A percentile compares a stretch with the other conserved stretches of the same genome.
phyloP scores from a whole-genome alignment of 192 early-diverging fungal species.

The Nowakowskiella sp. region DNA sequence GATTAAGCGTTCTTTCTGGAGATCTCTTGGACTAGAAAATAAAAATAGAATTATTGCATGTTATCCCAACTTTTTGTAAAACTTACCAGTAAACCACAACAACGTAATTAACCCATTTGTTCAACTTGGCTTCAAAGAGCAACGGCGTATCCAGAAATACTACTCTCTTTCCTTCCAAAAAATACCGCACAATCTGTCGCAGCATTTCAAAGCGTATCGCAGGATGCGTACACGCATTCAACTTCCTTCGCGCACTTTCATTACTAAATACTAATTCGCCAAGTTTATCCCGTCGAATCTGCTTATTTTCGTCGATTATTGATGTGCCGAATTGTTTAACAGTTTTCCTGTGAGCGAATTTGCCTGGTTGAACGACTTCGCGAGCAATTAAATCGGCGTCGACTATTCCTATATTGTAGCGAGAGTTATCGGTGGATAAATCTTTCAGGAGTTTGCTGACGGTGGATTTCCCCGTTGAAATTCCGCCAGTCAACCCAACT shows the following conservation, averaged over 20 bases:
- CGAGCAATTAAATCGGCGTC: slow-evolving; percentile 90
- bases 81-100: slow-evolving; percentile 77
- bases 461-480: slow-evolving; percentile 84
- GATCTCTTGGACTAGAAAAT: slow-evolving; percentile 48
- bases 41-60: background rate
- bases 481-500: slow-evolving; percentile 91
- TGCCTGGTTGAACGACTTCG: slow-evolving; percentile 71
- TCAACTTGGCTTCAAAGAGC: slow-evolving; percentile 75
- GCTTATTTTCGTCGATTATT: slow-evolving; percentile 8
- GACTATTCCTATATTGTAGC: slow-evolving; percentile 61
- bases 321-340: slow-evolving; percentile 67
- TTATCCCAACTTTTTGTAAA: background rate
- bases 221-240: slow-evolving; percentile 86
- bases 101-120: slow-evolving; percentile 59
- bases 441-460: slow-evolving; percentile 58
- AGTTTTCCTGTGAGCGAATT: slow-evolving; percentile 62
- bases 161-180: slow-evolving; percentile 57
- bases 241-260: slow-evolving; percentile 51
- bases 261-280: slow-evolving; percentile 76
- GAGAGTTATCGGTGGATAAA: background rate
- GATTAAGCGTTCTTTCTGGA: slow-evolving; percentile 70
- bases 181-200: slow-evolving; percentile 53
- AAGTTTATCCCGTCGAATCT: slow-evolving; percentile 67
- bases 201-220: slow-evolving; percentile 76
- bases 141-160: slow-evolving; percentile 91